phyloP scores from a whole-genome alignment of 257 asterid genomes.

The Lycium barbarum region DNA sequence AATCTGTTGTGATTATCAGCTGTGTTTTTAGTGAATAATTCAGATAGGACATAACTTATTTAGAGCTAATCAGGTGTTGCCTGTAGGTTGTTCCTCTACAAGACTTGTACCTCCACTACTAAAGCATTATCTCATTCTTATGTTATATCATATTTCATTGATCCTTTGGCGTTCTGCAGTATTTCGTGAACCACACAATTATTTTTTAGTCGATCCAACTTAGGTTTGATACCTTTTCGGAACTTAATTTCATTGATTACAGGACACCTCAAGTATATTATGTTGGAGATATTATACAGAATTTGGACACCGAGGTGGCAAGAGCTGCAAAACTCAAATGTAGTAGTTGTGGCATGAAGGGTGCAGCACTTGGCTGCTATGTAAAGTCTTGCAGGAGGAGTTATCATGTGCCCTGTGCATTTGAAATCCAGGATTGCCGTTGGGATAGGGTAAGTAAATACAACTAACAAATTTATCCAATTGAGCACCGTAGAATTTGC shows the following conservation, averaged over 20 bases:
- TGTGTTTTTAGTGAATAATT: slow-evolving; percentile 1
- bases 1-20: slow-evolving; percentile 15
- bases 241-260: slow-evolving; percentile 32
- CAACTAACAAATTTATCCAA: neutral
- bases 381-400: slow-evolving; percentile 79
- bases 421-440: slow-evolving; percentile 69
- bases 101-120: slow-evolving; percentile 4
- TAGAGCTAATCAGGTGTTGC: neutral
- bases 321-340: slow-evolving; percentile 97
- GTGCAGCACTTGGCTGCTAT: slow-evolving; percentile 97
- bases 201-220: slow-evolving; percentile 20
- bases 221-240: neutral
- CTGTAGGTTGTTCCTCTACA: slow-evolving; percentile 1
- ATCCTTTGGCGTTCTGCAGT: slow-evolving; percentile 18
- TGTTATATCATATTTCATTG: neutral
- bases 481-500: neutral
- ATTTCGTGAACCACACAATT: neutral
- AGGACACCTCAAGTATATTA: slow-evolving; percentile 89
- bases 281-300: slow-evolving; percentile 66
- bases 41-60: neutral
- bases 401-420: slow-evolving; percentile 93
- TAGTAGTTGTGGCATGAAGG: slow-evolving; percentile 82
- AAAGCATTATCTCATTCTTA: slow-evolving; percentile 8
- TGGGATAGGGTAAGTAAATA: slow-evolving; percentile 75
- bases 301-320: slow-evolving; percentile 77